These are phyloP conservation scores for Rhizophora apiculata DNA, from an alignment of 345 rosid genomes.

Conservation along the genomic window DNA sequence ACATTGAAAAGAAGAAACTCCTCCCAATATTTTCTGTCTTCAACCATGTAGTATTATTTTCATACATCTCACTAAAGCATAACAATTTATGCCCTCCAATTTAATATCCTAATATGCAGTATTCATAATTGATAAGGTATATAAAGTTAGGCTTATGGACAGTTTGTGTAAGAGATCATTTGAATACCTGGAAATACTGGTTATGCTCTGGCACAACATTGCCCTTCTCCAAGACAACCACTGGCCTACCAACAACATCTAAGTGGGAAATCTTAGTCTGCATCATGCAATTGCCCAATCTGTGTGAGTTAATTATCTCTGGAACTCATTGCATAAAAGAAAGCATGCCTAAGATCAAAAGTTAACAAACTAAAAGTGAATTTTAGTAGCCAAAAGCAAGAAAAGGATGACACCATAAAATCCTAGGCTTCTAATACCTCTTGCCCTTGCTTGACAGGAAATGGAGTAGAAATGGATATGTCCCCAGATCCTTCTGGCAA, in stretches of 20 bases:
- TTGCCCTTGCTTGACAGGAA: constrained; percentile 59
- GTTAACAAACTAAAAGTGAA: not conserved
- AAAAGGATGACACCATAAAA: constrained; percentile 3
- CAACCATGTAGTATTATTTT: too few relatives aligned
- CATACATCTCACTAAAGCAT: too few relatives aligned
- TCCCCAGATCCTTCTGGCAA: constrained; percentile 83
- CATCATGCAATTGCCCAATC: constrained; percentile 15
- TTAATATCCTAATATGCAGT: too few relatives aligned
- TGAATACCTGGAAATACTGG: constrained; percentile 78
- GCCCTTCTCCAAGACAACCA: constrained; percentile 64
- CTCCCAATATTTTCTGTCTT: too few relatives aligned
- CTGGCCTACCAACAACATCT: constrained; percentile 89
- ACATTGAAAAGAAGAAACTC: too few relatives aligned
- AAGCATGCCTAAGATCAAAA: not conserved
- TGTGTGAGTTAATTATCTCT: not conserved
- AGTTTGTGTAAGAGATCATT: constrained; percentile 2
- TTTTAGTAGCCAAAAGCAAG: not conserved
- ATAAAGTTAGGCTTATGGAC: not conserved
- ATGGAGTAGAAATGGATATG: constrained; percentile 68
- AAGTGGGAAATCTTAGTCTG: constrained; percentile 86
- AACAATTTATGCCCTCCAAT: too few relatives aligned
- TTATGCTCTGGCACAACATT: constrained; percentile 90
- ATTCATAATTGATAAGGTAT: not conserved
- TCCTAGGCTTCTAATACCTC: constrained; percentile 53
- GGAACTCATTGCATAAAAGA: not conserved